Conservation (phyloP, 768 basidiomycete genomes). For the Tulasnella sp. region DNA sequence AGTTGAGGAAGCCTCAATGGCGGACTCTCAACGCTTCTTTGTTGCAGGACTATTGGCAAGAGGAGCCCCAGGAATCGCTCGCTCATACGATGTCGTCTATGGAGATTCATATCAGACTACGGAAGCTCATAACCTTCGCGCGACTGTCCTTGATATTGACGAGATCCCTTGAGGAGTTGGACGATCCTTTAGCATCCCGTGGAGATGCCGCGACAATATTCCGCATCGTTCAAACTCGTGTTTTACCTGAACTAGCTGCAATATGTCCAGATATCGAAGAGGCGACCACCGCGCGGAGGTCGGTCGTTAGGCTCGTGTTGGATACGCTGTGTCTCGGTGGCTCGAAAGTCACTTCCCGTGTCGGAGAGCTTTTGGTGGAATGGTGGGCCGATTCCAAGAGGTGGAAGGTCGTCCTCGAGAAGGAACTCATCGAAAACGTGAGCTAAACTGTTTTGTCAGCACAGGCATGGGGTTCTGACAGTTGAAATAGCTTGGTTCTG, state of each 20-base stretch:
- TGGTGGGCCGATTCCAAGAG: constrained; percentile 11
- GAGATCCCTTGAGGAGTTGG: constrained; percentile 8
- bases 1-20: no score
- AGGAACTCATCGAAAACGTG: constrained; percentile 5
- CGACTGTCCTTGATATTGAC: constrained; percentile 26
- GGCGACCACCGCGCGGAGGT: constrained; percentile 23
- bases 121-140: constrained; percentile 35
- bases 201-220: constrained; percentile 25
- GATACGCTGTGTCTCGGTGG: constrained; percentile 21
- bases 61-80: not conserved
- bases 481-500: not conserved
- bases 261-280: constrained; percentile 23
- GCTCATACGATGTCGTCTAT: constrained; percentile 27
- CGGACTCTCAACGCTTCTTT: no score
- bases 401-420: constrained; percentile 3
- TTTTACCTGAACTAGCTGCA: constrained; percentile 39
- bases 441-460: not conserved
- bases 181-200: constrained; percentile 13
- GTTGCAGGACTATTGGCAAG: constrained; percentile 40
- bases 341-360: not conserved
- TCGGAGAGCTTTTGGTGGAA: not conserved
- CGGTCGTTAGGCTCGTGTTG: constrained; percentile 35
- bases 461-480: not conserved
- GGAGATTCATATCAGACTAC: constrained; percentile 31
- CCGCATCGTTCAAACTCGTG: constrained; percentile 32